Base-by-base conservation (phyloP, 768 basidiomycete species). In the Collybiopsis luxurians region DNA sequence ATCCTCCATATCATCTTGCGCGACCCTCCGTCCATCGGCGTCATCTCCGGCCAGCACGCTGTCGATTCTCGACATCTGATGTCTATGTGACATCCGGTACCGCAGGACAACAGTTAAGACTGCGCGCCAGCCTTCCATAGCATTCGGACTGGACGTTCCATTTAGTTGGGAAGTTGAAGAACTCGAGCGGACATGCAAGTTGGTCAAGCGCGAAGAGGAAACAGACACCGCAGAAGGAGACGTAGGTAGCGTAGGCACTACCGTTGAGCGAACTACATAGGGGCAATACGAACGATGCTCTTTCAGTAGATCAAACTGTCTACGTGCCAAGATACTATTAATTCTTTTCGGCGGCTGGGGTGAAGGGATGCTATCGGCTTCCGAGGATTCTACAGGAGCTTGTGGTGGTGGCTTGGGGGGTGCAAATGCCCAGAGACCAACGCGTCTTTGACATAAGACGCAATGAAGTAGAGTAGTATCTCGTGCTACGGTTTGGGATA, bases 281-380 rank as follows among this genome's bases (percentile, higher is more conserved):
- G 91, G 91, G 61, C 92, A 93, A 62, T 89, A 91, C 2, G 89
- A 87, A 26, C 91, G 80, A 66, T 93, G 92, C 68, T 94, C 91
- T 63, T 85, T 87, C 46, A 92, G 68, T 36, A 92, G 65, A 66
- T 94, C 90, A 53, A 93, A 83, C 21, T 80, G 81, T 52, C 89
- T 57, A 12, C 61, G 61, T 60, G 61, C 72, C 17, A n/a, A 13
- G 2, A 39, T n/a, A 15, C 50, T 51, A 34, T 40, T 51, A 13
- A 21, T 39, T 24, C 23, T 36, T 39, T 34, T 55, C 55, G 49
- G 17, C 54, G 61, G 55, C 10, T 66, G 70, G n/a, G 71, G 60
- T 12, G 69, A 61, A 51, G 63, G 17, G 44, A 53, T 28, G 4
- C 43, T 40, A 6, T 31, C 15, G 30, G 53, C 7, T 15, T 44